Percentiles rank a stretch among this genome's conserved stretches.
Evolutionary conservation across 2,329 filamentous ascomycete genomes (phyloP).

Genomic region (Fusarium sp.): DNA sequence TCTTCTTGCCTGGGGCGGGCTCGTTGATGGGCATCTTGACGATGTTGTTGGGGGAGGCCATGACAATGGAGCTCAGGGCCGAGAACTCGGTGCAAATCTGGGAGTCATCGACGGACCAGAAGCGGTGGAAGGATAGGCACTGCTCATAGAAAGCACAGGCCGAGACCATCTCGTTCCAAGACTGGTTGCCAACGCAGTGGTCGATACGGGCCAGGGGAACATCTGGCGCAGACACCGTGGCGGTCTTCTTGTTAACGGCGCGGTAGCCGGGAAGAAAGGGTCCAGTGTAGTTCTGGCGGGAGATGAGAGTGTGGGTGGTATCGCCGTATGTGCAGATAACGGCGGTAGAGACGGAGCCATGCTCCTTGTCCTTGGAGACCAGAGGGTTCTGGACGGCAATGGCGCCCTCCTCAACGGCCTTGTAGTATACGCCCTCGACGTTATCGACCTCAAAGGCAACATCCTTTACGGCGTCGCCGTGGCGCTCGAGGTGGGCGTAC

Average conservation of each 20-base stretch:
- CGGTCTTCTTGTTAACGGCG: slow-evolving; percentile 60
- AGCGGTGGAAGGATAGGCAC: slow-evolving; percentile 92
- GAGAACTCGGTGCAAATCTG: slow-evolving; percentile 95
- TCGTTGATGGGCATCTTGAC: slow-evolving; percentile 99
- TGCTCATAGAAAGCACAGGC: slow-evolving; percentile 85
- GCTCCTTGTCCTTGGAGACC: slow-evolving; percentile 68
- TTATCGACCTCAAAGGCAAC: slow-evolving; percentile 96
- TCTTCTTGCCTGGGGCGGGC: slow-evolving; percentile 90
- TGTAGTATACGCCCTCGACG: slow-evolving; percentile 83
- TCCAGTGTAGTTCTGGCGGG: slow-evolving; percentile 79
- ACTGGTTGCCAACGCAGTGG: slow-evolving; percentile 98
- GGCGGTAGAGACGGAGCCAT: slow-evolving; percentile 80
- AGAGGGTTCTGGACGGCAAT: slow-evolving; percentile 74
- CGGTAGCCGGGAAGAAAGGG: slow-evolving; percentile 89
- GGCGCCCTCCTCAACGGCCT: slow-evolving; percentile 78
- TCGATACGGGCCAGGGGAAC: slow-evolving; percentile 85
- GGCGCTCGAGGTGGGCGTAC: slow-evolving; percentile 85
- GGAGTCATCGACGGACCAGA: slow-evolving; percentile 96
- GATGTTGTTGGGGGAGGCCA: slow-evolving; percentile 86
- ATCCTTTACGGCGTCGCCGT: slow-evolving; percentile 95
- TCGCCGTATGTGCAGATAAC: slow-evolving; percentile 94
- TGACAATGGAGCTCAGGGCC: slow-evolving; percentile 90
- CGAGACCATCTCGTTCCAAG: slow-evolving; percentile 88
- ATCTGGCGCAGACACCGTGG: slow-evolving; percentile 67
- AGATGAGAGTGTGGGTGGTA: slow-evolving; percentile 93